phyloP scores from a whole-genome alignment of 2,329 filamentous ascomycete species.

The Ophiostoma piceae region DNA sequence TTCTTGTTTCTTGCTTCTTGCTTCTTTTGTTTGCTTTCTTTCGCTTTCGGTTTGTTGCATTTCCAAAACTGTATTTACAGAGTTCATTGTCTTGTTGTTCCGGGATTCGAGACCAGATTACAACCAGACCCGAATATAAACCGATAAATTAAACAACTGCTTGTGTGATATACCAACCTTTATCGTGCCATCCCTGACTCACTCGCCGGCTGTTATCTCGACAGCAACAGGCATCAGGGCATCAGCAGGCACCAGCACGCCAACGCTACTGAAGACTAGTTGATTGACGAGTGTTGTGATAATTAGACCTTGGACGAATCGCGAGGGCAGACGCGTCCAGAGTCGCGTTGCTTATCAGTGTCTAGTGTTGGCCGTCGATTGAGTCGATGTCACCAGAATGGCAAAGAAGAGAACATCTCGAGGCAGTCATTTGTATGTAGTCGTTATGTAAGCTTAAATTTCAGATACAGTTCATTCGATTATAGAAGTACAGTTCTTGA shows the following conservation, averaged over 20 bases:
- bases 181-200: neutral
- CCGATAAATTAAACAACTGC: neutral
- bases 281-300: neutral
- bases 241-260: neutral
- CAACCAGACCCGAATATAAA: neutral
- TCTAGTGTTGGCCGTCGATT: neutral
- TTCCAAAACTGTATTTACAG: neutral
- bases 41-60: neutral
- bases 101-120: slow-evolving; percentile 2
- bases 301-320: neutral
- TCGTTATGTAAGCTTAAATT: neutral
- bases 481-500: neutral
- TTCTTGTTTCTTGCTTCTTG: neutral
- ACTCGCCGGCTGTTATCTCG: neutral
- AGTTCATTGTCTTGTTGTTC: neutral
- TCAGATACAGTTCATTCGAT: neutral
- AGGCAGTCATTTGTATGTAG: neutral
- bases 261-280: neutral
- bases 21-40: neutral
- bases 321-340: neutral
- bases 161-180: neutral
- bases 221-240: neutral
- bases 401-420: neutral
- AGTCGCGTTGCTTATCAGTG: neutral
- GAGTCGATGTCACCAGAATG: neutral